Percentiles rank a stretch among this genome's conserved stretches.
These are phyloP conservation scores for Flaveria floridana DNA, from an alignment of 140 eudicot species.

Conservation along the genomic window DNA sequence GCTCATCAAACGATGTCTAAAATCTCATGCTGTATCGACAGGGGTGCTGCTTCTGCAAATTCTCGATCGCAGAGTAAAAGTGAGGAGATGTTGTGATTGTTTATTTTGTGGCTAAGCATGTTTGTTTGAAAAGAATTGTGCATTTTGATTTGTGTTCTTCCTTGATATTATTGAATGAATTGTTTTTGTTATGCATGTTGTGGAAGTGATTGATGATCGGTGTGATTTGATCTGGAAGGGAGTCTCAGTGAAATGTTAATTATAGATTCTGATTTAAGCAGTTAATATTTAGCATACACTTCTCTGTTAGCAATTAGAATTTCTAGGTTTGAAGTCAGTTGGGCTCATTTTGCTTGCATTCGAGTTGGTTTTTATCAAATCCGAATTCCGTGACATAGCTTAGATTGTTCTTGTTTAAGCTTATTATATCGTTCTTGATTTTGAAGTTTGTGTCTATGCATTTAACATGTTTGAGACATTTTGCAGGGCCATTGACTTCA, in stretches of 20 bases:
- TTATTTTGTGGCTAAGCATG: background rate
- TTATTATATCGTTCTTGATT: background rate
- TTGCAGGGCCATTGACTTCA: conserved; percentile 65
- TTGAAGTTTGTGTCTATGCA: conserved; percentile 8
- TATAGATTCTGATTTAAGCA: background rate
- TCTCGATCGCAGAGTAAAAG: conserved; percentile 31
- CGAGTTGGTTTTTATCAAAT: background rate
- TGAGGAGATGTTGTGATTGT: conserved; percentile 15
- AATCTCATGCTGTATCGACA: conserved; percentile 11
- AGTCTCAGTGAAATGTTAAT: too few relatives aligned
- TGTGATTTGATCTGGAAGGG: background rate
- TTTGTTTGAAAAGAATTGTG: background rate
- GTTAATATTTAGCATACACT: background rate
- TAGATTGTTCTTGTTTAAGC: background rate
- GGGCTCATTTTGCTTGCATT: background rate
- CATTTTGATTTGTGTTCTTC: conserved; percentile 4
- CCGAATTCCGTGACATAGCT: background rate
- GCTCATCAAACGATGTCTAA: conserved; percentile 1
- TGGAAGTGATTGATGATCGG: background rate
- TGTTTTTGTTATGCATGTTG: background rate
- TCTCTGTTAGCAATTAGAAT: background rate
- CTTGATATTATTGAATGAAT: background rate
- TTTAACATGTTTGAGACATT: conserved; percentile 18
- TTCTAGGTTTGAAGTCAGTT: background rate
- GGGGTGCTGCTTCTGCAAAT: conserved; percentile 10